These are phyloP conservation scores for Podospora comata DNA, from an alignment of 495 filamentous ascomycete species.

Conservation along the genomic window DNA sequence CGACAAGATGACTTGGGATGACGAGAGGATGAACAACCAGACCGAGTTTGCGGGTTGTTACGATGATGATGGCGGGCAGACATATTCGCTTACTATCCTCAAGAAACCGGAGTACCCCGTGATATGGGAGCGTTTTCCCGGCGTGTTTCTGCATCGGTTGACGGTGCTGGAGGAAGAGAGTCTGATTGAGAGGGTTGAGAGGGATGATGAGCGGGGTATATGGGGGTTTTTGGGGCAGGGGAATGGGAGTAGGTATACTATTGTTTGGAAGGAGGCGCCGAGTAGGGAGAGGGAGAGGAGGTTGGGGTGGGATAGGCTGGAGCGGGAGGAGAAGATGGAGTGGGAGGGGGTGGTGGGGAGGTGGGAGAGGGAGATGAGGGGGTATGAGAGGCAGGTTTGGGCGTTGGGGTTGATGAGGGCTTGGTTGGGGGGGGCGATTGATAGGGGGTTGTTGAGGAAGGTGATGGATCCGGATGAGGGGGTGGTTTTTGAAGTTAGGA, in stretches of 20 bases:
- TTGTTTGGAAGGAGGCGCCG: not conserved
- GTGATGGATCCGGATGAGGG: not conserved
- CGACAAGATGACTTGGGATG: no score
- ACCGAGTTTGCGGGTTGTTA: no score
- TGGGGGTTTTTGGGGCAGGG: not conserved
- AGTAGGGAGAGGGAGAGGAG: not conserved
- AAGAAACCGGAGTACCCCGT: not conserved
- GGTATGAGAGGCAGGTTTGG: conserved; percentile 4
- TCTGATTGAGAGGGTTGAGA: not conserved
- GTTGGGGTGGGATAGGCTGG: not conserved
- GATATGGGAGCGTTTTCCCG: not conserved
- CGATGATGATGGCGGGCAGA: no score
- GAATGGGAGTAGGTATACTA: not conserved
- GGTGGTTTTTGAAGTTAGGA: not conserved
- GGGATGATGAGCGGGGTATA: not conserved
- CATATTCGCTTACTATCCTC: no score
- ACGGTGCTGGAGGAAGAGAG: not conserved
- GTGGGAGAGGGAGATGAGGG: not conserved
- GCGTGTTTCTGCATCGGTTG: not conserved
- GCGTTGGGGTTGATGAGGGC: not conserved
- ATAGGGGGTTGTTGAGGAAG: not conserved
- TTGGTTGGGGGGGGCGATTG: not conserved
- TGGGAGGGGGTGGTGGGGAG: not conserved
- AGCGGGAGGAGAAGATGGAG: not conserved
- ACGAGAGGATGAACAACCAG: no score